phyloP scores from a whole-genome alignment of 331 rosid genomes.

The Erythrophleum ivorense region DNA sequence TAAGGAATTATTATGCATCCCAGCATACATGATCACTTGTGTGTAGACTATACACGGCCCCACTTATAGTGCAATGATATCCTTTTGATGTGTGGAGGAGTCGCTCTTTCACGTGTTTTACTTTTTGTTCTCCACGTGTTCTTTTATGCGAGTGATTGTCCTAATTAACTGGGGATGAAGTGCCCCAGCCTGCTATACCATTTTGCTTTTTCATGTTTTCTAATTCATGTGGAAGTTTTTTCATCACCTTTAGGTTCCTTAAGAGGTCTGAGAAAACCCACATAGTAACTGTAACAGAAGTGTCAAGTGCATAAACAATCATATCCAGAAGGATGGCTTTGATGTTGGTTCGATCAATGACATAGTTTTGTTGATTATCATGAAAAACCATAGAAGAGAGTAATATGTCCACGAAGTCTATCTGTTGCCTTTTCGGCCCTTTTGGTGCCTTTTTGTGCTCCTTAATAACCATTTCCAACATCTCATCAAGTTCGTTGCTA shows the following conservation, averaged over 20 bases:
- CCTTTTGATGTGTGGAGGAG: not conserved
- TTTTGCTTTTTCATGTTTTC: constrained; percentile 24
- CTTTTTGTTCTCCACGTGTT: not conserved
- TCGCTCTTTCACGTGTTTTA: not conserved
- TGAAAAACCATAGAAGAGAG: constrained; percentile 16
- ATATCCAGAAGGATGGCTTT: constrained; percentile 47
- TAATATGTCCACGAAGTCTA: not conserved
- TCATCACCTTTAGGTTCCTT: constrained; percentile 47
- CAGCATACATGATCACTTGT: too few species aligned
- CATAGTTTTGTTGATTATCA: constrained; percentile 1
- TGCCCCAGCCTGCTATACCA: constrained; percentile 48
- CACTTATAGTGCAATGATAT: too few species aligned
- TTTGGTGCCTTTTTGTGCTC: constrained; percentile 27
- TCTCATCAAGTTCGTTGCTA: constrained; percentile 41
- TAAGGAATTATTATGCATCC: too few species aligned
- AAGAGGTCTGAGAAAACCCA: constrained; percentile 52
- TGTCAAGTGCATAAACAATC: constrained; percentile 27
- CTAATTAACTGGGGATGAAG: too few species aligned
- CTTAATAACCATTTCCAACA: constrained; percentile 43
- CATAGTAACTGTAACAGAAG: not conserved
- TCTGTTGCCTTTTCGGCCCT: not conserved
- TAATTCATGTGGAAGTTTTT: constrained; percentile 46
- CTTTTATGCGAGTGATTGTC: too few species aligned
- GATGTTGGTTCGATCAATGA: constrained; percentile 35
- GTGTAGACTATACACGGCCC: too few species aligned